Percentiles rank a stretch among this genome's conserved stretches.
Evolutionary conservation across 208 protist genomes (phyloP).

Genomic region (Trypanosoma scelopori): DNA sequence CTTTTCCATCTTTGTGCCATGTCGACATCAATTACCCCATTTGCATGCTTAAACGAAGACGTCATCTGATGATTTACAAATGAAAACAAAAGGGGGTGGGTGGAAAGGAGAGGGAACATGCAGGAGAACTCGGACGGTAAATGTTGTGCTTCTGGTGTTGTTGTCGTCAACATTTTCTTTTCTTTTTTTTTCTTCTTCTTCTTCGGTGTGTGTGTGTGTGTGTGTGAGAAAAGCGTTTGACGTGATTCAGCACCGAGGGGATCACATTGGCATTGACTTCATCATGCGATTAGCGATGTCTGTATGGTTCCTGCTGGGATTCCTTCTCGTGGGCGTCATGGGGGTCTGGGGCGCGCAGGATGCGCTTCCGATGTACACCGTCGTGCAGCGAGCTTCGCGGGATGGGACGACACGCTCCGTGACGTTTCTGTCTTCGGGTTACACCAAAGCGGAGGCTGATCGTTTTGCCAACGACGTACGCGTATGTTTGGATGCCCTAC

Average conservation of each 20-base stretch:
- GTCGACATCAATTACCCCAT: too few relatives aligned
- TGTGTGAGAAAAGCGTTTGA: too few relatives aligned
- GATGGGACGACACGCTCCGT: constrained; percentile 42
- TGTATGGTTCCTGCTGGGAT: constrained; percentile 11
- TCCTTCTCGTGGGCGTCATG: not conserved
- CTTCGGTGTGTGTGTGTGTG: too few relatives aligned
- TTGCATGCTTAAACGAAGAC: too few relatives aligned
- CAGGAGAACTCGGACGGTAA: too few relatives aligned
- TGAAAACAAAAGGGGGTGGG: too few relatives aligned
- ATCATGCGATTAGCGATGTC: constrained; percentile 11
- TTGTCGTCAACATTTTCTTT: too few relatives aligned
- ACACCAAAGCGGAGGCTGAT: constrained; percentile 23
- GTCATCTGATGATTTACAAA: too few relatives aligned
- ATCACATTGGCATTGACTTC: not conserved
- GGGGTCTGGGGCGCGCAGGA: not conserved
- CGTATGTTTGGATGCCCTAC: constrained; percentile 30
- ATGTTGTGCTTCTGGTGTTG: too few relatives aligned
- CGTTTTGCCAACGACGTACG: constrained; percentile 50
- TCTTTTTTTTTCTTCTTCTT: constrained; percentile 3
- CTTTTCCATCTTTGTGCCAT: too few relatives aligned
- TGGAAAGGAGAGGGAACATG: too few relatives aligned
- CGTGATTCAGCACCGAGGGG: too few relatives aligned
- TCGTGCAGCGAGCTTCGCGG: constrained; percentile 31
- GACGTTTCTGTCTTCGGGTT: constrained; percentile 67
- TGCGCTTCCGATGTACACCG: not conserved